These are phyloP conservation scores for Fagopyrum tataricum DNA, from an alignment of 148 eudicot genomes.

Conservation along the genomic window DNA sequence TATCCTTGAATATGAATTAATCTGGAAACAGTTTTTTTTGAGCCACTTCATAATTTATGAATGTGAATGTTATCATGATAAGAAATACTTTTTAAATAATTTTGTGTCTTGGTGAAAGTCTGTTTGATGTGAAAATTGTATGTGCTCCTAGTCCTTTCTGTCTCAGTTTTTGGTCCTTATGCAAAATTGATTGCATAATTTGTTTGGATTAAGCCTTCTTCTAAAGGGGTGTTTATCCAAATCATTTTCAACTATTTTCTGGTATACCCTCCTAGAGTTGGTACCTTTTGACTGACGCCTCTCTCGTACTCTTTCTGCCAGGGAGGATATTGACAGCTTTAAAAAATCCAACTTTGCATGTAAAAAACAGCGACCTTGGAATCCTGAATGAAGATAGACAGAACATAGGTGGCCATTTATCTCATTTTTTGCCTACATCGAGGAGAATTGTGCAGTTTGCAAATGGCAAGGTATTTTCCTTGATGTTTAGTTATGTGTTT, in stretches of 20 bases:
- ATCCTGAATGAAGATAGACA: slow-evolving; percentile 18
- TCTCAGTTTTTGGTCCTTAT: background rate
- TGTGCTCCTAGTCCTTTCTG: background rate
- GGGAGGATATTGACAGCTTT: slow-evolving; percentile 72
- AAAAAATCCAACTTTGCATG: slow-evolving; percentile 26
- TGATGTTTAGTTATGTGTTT: background rate
- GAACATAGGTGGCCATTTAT: slow-evolving; percentile 29
- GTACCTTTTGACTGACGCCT: background rate
- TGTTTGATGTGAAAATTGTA: background rate
- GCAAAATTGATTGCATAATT: background rate
- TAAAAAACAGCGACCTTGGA: slow-evolving; percentile 22
- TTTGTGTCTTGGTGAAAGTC: background rate
- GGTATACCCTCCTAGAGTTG: background rate
- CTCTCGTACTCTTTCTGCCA: slow-evolving; percentile 13
- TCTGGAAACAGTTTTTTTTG: background rate
- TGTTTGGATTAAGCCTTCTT: too few species aligned
- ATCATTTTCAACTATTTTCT: background rate
- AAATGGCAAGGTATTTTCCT: slow-evolving; percentile 67
- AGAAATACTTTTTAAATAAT: background rate
- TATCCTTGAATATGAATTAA: background rate
- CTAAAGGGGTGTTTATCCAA: background rate
- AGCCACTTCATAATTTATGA: background rate
- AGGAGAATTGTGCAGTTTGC: slow-evolving; percentile 95
- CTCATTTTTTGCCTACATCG: slow-evolving; percentile 89
- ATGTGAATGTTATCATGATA: background rate